Evolutionary conservation across 2,329 filamentous ascomycete genomes (phyloP).

Genomic region (Teratosphaeria zuluensis): DNA sequence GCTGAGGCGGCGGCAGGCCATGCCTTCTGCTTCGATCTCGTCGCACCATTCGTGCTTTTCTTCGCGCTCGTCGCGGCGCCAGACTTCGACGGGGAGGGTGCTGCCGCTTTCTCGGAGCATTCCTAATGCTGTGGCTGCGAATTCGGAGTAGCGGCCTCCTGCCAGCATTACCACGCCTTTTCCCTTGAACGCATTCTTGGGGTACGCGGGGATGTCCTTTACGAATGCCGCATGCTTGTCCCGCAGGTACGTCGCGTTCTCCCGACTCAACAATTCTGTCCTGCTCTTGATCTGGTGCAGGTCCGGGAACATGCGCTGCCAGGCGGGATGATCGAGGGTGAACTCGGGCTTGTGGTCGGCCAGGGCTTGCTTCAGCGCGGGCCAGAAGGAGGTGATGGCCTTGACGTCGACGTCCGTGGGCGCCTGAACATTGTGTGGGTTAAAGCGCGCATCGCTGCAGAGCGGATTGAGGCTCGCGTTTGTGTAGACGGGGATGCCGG

Average conservation of each 20-base stretch:
- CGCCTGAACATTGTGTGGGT: not conserved
- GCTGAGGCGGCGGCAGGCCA: slow-evolving; percentile 35
- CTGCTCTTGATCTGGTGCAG: not conserved
- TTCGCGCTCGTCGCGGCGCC: slow-evolving; percentile 31
- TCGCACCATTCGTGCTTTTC: slow-evolving; percentile 36
- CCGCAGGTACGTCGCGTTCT: not conserved
- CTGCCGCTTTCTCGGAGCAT: slow-evolving; percentile 37
- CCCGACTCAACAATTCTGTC: not conserved
- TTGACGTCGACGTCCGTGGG: not conserved
- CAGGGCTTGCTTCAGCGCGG: not conserved
- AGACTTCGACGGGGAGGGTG: slow-evolving; percentile 37
- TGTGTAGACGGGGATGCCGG: not conserved
- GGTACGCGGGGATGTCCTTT: slow-evolving; percentile 1
- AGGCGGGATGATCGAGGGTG: not conserved
- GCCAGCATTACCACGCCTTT: slow-evolving; percentile 31
- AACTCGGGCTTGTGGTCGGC: not conserved
- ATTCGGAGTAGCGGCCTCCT: slow-evolving; percentile 33
- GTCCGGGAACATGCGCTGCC: not conserved
- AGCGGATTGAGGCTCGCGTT: not conserved
- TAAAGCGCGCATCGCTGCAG: not conserved
- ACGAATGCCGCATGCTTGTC: slow-evolving; percentile 4
- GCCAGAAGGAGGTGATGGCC: not conserved
- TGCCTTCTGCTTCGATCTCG: slow-evolving; percentile 33
- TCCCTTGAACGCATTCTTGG: slow-evolving; percentile 9
- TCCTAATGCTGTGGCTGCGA: slow-evolving; percentile 34